Evolutionary conservation across 2,329 filamentous ascomycete genomes (phyloP), one percentile per base, ranked within the genome.

Genomic region (Aspergillus pseudonomiae): DNA sequence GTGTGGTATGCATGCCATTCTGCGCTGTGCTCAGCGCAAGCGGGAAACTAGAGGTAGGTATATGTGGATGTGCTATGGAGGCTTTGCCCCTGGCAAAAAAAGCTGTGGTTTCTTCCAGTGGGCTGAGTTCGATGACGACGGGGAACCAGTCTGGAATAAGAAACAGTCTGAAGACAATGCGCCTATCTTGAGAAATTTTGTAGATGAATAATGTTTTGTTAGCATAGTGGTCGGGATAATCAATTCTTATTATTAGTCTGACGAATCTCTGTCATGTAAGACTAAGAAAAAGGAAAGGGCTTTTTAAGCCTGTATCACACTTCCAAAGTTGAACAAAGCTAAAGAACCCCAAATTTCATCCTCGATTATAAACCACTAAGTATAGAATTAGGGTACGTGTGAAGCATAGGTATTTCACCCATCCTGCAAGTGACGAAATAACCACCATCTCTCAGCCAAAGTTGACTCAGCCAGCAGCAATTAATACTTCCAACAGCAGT

Each of bases 1-100:
- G 39, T 98, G 94, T 71, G 83, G 84, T 0, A 83, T 94, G 4
- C 87, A 92, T 11, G 82, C 83, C 3, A 85, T 89, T 10, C 80
- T 98, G 66, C 84, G 93, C 50, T 93, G 93, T 46, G 92, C 94
- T 19, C 92, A 94, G 79, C 88, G 84, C 73, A 93, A 91, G 78
- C 88, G 85, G 69, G 90, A 91, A 68, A 94, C 88, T 60, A 83
- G 88, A 68, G 94, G 94, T 0, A 84, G 85, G 70, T 96, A 98
- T 75, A 95, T 96, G 79, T 96, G 93, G 93, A 95, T 94, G 91
- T 98, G 95, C 72, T 88, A 96, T 78, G 88, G 88, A 0, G 88
- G 89, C 32, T 76, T 71, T 68, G 67, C 70, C 4, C 77, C 74
- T 21, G 75, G 73, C 2, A 78, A 75, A 64, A 70, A 88, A 45